phyloP scores from a whole-genome alignment of 805 yeast species.

The Lachancea thermotolerans region DNA sequence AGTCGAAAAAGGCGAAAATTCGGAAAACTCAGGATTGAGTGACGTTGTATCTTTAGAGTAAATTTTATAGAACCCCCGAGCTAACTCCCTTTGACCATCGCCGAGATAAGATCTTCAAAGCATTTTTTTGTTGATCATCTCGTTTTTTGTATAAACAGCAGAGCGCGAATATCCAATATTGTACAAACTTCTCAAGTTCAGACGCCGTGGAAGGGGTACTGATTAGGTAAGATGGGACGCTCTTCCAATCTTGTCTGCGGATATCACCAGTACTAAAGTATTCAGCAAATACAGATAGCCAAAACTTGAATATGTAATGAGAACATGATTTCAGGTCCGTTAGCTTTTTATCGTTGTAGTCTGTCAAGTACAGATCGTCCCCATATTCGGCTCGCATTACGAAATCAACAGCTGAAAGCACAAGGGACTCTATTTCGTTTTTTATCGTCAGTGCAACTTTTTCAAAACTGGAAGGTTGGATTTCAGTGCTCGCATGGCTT shows the following conservation, averaged over 20 bases:
- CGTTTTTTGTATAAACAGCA: conserved; percentile 37
- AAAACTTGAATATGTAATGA: conserved; percentile 37
- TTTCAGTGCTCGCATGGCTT: neutral
- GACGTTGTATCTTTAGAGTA: neutral
- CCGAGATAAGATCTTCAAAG: neutral
- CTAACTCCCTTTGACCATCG: conserved; percentile 1
- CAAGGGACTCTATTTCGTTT: conserved; percentile 37
- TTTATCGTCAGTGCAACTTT: conserved; percentile 12
- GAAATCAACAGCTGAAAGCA: conserved; percentile 41
- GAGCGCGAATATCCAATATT: conserved; percentile 48
- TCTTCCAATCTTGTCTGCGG: conserved; percentile 22
- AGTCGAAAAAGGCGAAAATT: conserved; percentile 5
- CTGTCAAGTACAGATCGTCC: conserved; percentile 45
- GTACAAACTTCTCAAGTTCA: conserved; percentile 36
- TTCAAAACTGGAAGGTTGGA: neutral
- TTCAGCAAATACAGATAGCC: conserved; percentile 52
- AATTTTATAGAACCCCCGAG: neutral
- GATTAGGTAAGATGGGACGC: conserved; percentile 18
- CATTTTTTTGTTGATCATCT: conserved; percentile 25
- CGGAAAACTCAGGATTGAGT: conserved; percentile 8
- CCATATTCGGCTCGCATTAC: conserved; percentile 52
- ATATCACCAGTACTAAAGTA: conserved; percentile 33
- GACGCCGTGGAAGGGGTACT: conserved; percentile 26
- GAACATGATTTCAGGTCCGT: conserved; percentile 38
- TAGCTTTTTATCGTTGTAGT: conserved; percentile 37